These are phyloP conservation scores for Candolleomyces eurysporus DNA, from an alignment of 768 basidiomycete species.

Conservation along the genomic window DNA sequence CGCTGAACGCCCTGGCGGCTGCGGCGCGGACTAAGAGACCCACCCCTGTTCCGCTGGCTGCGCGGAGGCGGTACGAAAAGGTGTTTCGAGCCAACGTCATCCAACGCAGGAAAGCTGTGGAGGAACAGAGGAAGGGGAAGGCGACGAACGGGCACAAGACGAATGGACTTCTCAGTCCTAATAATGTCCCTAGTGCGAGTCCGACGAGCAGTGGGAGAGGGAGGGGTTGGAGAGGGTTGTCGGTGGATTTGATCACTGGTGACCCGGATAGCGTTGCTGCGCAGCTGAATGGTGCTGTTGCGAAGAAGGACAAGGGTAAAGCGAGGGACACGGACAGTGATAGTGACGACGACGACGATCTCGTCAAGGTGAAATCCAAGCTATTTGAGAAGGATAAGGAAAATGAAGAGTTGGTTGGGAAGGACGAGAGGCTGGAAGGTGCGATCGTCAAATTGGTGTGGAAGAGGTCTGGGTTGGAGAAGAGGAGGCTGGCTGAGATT, in stretches of 20 bases:
- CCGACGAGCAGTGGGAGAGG: constrained; percentile 50
- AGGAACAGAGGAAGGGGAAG: constrained; percentile 28
- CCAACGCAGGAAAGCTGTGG: constrained; percentile 43
- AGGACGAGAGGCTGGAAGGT: constrained; percentile 54
- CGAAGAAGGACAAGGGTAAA: constrained; percentile 6
- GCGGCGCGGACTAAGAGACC: constrained; percentile 43
- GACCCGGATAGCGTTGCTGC: constrained; percentile 18
- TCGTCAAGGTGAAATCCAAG: constrained; percentile 8
- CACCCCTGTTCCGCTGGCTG: constrained; percentile 65
- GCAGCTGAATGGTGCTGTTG: constrained; percentile 6
- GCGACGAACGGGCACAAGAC: neutral
- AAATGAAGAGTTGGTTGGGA: constrained; percentile 30
- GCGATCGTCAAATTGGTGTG: constrained; percentile 58
- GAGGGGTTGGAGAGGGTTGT: constrained; percentile 63
- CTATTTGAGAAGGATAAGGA: constrained; percentile 14
- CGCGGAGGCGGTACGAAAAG: constrained; percentile 63
- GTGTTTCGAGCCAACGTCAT: constrained; percentile 63
- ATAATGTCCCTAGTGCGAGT: constrained; percentile 15
- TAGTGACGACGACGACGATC: neutral
- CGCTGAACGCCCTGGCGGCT: constrained; percentile 11
- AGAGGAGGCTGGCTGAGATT: constrained; percentile 53
- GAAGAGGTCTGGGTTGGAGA: constrained; percentile 57
- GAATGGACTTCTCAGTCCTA: constrained; percentile 31
- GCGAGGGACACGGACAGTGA: neutral
- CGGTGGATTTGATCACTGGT: constrained; percentile 38